Base-by-base conservation (phyloP, 2,329 filamentous ascomycete genomes). In the Periglandula ipomoeae region DNA sequence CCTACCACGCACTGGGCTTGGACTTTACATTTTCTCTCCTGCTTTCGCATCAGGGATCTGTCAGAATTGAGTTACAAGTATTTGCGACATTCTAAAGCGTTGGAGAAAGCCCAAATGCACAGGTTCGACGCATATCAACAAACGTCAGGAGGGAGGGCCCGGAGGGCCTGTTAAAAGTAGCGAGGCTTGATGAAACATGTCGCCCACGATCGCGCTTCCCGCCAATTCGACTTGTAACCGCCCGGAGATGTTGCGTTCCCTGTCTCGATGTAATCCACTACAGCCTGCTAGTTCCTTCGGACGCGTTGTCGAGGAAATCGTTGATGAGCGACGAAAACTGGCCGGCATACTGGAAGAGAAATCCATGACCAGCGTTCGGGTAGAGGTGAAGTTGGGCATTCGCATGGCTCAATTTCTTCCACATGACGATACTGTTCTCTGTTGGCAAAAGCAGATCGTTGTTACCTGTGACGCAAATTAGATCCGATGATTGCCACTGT, bases 371-470 rank as follows among this genome's bases (percentile, higher is more conserved):
- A 20, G 63, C 61, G 48, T 67, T 59, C 1, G 65, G 63, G 40
- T 60, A 68, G 5, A 68, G 23, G 45, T 66, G 63, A 27, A 67
- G 53, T 39, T 62, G 62, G 15, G 61, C 62, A 15, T 58, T 53
- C 3, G 55, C 52, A 23, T 59, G 56, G 37, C 56, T 60, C 38
- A 70, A 44, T 53, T 62, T 64, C 44, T 60, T 60, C 61, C 66
- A 68, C 58, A 70, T 58, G 15, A 66, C 37, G 11, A 63, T 61
- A 50, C 65, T 70, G 38, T 70, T 68, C 22, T 64, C 61, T 0
- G 62, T 66, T 4, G 68, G 66, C 4, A 65, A 39, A 19, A 68
- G 46, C 32, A 66, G 39, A 53, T 65, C 66, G 40, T 67, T 55
- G 46, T 59, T 59, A 42, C 66, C 61, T 67, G 46, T 41, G 38